Base-by-base conservation (phyloP, 1,284 basidiomycete species). In the Ceratobasidium sp. region DNA sequence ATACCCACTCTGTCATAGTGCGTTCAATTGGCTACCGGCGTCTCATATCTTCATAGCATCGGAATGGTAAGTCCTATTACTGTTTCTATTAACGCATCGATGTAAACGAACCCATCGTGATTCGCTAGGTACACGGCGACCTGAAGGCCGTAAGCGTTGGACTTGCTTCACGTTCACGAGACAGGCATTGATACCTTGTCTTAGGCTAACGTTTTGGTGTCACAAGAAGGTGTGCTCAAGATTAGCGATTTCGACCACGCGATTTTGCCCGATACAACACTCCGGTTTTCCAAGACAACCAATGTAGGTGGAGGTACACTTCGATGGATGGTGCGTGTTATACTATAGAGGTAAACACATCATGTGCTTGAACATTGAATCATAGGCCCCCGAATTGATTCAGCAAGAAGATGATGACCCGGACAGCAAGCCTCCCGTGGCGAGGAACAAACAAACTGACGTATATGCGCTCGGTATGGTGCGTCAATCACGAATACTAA, bases 381-480 rank as follows among this genome's bases (percentile, higher is more conserved):
- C 9, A 32, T 18, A 67, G 64, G 64, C 64, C 0, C 64, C 64
- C 0, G 64, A 67, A 30, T 46, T 64, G 21, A 35, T 67, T n/a
- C n/a, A 23, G 28, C 26, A 32, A 6, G 64, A 55, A 6, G 64
- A 67, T 1, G 52, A 67, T 23, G 41, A 47, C 43, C 4, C 43
- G 14, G n/a, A 38, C 35, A 38, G 35, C 9, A 14, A 21, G 23
- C 14, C 38, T 4, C 26, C 41, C 1, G 41, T 18, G 21, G 38
- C 52, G 8, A 55, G 64, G 38, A 55, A 35, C 9, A 67, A 26
- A 18, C 49, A 55, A 32, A 57, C 64, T 0, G 64, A 67, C 38
- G 30, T 67, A 46, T 67, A 67, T 67, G 49, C 64, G 50, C 52
- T 67, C 16, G 64, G 50, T 1, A 67, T 67, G 64, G 64, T 67